Evolutionary conservation across 2,329 filamentous ascomycete species (phyloP).

Genomic region (Lachnellula occidentalis): DNA sequence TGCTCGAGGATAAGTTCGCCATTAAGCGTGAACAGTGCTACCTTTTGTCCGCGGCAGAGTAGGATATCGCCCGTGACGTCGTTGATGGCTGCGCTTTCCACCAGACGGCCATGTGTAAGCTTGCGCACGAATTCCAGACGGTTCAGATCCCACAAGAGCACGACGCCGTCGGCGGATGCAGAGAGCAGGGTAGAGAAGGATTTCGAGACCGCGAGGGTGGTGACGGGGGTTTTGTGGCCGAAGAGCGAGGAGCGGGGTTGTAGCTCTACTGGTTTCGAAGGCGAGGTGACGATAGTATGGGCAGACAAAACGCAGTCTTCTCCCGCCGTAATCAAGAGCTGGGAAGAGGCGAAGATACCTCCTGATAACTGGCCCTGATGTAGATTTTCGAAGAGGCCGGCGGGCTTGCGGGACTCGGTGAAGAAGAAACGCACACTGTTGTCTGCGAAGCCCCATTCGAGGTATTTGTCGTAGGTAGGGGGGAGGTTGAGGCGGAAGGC

Average conservation of each 20-base stretch:
- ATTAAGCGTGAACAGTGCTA: slow-evolving; percentile 82
- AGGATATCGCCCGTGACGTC: slow-evolving; percentile 87
- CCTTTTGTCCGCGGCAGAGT: slow-evolving; percentile 69
- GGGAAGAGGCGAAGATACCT: slow-evolving; percentile 80
- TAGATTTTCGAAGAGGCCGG: slow-evolving; percentile 88
- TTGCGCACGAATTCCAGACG: slow-evolving; percentile 78
- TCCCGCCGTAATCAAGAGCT: slow-evolving; percentile 85
- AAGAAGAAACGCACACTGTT: slow-evolving; percentile 88
- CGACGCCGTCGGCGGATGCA: slow-evolving; percentile 72
- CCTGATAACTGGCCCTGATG: slow-evolving; percentile 86
- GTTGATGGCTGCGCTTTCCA: slow-evolving; percentile 79
- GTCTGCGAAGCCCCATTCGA: slow-evolving; percentile 96
- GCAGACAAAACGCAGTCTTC: slow-evolving; percentile 88
- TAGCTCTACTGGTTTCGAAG: slow-evolving; percentile 69
- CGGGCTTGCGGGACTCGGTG: slow-evolving; percentile 72
- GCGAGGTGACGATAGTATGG: slow-evolving; percentile 62
- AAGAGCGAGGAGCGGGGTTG: slow-evolving; percentile 76
- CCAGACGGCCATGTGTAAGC: slow-evolving; percentile 51
- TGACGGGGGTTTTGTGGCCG: slow-evolving; percentile 81
- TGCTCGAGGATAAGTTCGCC: slow-evolving; percentile 78
- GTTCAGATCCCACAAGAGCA: slow-evolving; percentile 93
- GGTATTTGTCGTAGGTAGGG: slow-evolving; percentile 79
- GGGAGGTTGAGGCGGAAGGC: slow-evolving; percentile 83
- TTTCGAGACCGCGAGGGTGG: slow-evolving; percentile 75
- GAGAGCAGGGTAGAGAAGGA: slow-evolving; percentile 86